phyloP scores from a whole-genome alignment of 176 grass and related monocot genomes.

The Oryza longistaminata region DNA sequence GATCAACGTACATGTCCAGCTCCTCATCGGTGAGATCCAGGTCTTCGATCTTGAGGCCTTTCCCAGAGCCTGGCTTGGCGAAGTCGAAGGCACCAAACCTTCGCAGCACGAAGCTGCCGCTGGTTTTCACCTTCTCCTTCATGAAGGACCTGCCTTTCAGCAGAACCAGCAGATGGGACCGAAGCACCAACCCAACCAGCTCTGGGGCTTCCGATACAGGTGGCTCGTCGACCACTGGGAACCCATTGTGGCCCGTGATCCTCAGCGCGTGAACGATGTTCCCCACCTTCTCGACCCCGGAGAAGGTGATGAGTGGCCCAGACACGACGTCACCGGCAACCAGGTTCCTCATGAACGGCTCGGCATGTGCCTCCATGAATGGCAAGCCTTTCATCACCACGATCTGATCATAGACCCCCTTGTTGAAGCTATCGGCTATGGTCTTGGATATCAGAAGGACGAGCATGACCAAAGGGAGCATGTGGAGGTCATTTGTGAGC shows the following conservation, averaged over 20 bases:
- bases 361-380: constrained; percentile 90
- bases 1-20: constrained; percentile 89
- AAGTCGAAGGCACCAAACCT: constrained; percentile 70
- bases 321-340: constrained; percentile 77
- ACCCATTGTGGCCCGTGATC: constrained; percentile 91
- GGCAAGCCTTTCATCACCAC: constrained; percentile 93
- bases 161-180: constrained; percentile 78
- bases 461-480: constrained; percentile 95
- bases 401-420: constrained; percentile 89
- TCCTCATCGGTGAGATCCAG: constrained; percentile 76
- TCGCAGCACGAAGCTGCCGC: constrained; percentile 44
- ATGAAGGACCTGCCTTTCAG: constrained; percentile 68
- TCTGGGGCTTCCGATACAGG: constrained; percentile 75
- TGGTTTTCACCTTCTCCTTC: constrained; percentile 61
- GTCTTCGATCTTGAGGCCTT: constrained; percentile 80
- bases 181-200: constrained; percentile 76
- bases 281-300: constrained; percentile 76
- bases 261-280: constrained; percentile 63
- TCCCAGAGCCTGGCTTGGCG: constrained; percentile 78
- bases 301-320: constrained; percentile 65
- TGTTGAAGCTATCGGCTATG: constrained; percentile 88
- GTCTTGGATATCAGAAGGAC: constrained; percentile 94
- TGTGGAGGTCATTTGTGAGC: constrained; percentile 83
- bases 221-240: constrained; percentile 86
- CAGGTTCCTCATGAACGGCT: constrained; percentile 76